These are phyloP conservation scores for Ustilaginoidea virens DNA, from an alignment of 2,329 filamentous ascomycete genomes.

Conservation along the genomic window DNA sequence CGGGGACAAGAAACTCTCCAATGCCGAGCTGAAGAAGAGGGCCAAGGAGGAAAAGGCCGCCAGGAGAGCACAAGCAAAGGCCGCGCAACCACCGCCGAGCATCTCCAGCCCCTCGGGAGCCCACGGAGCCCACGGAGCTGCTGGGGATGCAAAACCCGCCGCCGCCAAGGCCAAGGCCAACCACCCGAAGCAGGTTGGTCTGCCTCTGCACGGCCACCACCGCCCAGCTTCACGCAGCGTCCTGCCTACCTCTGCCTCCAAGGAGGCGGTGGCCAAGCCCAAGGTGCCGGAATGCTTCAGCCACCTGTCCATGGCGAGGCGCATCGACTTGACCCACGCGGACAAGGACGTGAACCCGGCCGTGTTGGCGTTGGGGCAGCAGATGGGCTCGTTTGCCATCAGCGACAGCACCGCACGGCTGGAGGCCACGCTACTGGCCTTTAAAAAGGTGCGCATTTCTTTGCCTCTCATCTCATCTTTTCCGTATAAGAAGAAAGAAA, in stretches of 20 bases:
- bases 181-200: conserved; percentile 31
- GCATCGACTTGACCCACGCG: conserved; percentile 39
- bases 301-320: conserved; percentile 57
- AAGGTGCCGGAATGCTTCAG: conserved; percentile 61
- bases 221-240: conserved; percentile 18
- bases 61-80: conserved; percentile 57
- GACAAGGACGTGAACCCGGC: conserved; percentile 74
- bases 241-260: conserved; percentile 20
- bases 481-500: not conserved
- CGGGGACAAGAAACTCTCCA: conserved; percentile 43
- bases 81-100: conserved; percentile 30
- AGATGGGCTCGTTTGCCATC: conserved; percentile 78
- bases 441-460: conserved; percentile 71
- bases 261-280: conserved; percentile 36
- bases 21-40: conserved; percentile 73
- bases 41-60: conserved; percentile 87
- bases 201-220: conserved; percentile 16
- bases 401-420: conserved; percentile 81
- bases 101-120: conserved; percentile 9
- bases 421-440: conserved; percentile 74
- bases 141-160: conserved; percentile 20
- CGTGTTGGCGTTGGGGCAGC: conserved; percentile 71
- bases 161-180: conserved; percentile 28
- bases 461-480: not conserved
- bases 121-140: conserved; percentile 14